Evolutionary conservation across 345 rosid species (phyloP).

Genomic region (Rhizophora mangle): DNA sequence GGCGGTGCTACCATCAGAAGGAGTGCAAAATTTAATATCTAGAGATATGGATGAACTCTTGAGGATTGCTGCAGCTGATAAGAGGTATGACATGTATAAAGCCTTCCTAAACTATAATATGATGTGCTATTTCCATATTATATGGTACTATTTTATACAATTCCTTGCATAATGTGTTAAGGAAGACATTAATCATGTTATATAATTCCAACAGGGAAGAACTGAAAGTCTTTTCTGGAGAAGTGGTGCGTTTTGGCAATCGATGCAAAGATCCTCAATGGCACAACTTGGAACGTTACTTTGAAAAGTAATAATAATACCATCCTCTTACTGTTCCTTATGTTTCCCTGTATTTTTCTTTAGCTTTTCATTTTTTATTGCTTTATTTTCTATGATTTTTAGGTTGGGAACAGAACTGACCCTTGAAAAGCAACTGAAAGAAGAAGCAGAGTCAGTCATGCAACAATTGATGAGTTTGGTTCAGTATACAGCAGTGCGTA

Average conservation of each 20-base stretch:
- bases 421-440: constrained; percentile 70
- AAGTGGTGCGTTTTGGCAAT: constrained; percentile 97
- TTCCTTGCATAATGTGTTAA: background rate
- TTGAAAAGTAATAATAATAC: constrained; percentile 62
- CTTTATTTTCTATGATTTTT: constrained; percentile 27
- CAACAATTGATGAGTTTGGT: constrained; percentile 72
- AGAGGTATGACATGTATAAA: constrained; percentile 50
- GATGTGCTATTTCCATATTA: background rate
- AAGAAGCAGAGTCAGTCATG: constrained; percentile 70
- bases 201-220: constrained; percentile 65
- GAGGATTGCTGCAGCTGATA: constrained; percentile 82
- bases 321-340: constrained; percentile 23
- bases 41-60: constrained; percentile 77
- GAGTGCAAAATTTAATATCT: constrained; percentile 78
- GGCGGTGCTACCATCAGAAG: constrained; percentile 80
- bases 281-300: constrained; percentile 92
- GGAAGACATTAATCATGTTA: constrained; percentile 3
- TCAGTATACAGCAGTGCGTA: constrained; percentile 87
- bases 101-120: background rate
- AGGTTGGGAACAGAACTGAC: constrained; percentile 81
- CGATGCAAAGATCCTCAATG: constrained; percentile 99
- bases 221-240: constrained; percentile 77
- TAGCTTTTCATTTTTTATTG: constrained; percentile 18
- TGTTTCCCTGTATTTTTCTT: background rate
- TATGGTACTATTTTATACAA: background rate